Base-by-base conservation (phyloP, 345 rosid species). In the Cochlearia excelsa region DNA sequence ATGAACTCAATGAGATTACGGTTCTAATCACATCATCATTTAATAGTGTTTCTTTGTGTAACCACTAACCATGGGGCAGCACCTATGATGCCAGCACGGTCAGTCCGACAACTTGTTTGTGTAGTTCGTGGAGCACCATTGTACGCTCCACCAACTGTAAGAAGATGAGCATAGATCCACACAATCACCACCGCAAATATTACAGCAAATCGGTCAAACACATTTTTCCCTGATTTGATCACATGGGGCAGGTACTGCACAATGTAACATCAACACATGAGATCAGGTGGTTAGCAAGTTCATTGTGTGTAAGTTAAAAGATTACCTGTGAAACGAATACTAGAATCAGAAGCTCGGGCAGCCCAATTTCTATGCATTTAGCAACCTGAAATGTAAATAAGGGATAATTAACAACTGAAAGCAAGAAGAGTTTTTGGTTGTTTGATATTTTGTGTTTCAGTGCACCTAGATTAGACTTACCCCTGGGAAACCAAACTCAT, bases 111-210 rank as follows among this genome's bases (percentile, higher is more conserved):
- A 73, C 85, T 87, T 44, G 41, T 45, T 79, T 93, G 97, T 29
- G 99, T 89, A 53, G 56, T 83, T 39, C 81, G 88, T 54, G 89
- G 74, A 43, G 82, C 77, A 61, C 57, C 54, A 37, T 93, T 85
- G 70, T 93, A 90, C n/a, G 99, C 99, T 59, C 97, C 99, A 43
- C 97, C 99, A 44, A 89, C 92, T 5, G 97, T 93, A 11, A 93
- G 95, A 26, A 90, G 81, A 56, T 84, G 88, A 54, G 99, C 99
- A 77, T 93, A 93, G 50, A 87, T 79, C 97, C 97, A 93, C 30
- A 93, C 97, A 71, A 93, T 70, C 60, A 47, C 87, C 70, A 85
- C 84, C 0, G 92, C 65, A 23, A 90, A 81, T 72, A 90, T 60
- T 56, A 93, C 99, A 57, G 95, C 95, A 75, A 79, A 93, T 41